Base-by-base conservation (phyloP, 106 monocot species). In the Alisma plantagoaquatica region DNA sequence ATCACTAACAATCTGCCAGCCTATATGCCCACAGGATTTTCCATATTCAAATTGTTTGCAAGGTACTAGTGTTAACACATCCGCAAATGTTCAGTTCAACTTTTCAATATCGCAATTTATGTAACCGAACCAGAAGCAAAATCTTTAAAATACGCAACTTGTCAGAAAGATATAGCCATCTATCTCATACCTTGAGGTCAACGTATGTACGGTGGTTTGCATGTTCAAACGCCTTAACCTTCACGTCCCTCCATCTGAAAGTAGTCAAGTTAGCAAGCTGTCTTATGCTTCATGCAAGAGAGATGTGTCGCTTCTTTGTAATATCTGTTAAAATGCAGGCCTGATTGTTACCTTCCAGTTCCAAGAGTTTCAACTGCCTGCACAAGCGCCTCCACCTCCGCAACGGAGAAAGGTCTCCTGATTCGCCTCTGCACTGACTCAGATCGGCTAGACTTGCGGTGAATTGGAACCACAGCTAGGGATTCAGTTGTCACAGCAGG, bases 321-420 rank as follows among this genome's bases (percentile, higher is more conserved):
- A n/a, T n/a, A n/a, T n/a, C n/a, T n/a, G n/a, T n/a, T n/a, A n/a
- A n/a, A n/a, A n/a, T n/a, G n/a, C n/a, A n/a, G n/a, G n/a, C n/a
- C n/a, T n/a, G n/a, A n/a, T n/a, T n/a, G n/a, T n/a, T n/a, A 74
- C 79, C 79, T 74, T 61, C 79, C 79, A 8, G 79, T 79, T 30
- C 79, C 79, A 10, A 79, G 61, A 29, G 52, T 74, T 44, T 79
- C 79, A 16, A 79, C 79, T 10, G 74, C 79, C 33, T 70, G 70
- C 28, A 79, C 79, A 2, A 79, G 73, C 0, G 74, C 79, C 47
- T 79, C 79, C 32, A 79, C 79, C 59, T 79, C 79, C 22, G 66
- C 10, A 29, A 79, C 79, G 15, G 79, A 62, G 74, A 79, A 79
- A 15, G 79, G 79, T 24, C 79, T 55, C 47, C 79, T 48, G 8